These are phyloP conservation scores for Gloeopeniophorella convolvens DNA, from an alignment of 768 basidiomycete genomes.

Conservation along the genomic window DNA sequence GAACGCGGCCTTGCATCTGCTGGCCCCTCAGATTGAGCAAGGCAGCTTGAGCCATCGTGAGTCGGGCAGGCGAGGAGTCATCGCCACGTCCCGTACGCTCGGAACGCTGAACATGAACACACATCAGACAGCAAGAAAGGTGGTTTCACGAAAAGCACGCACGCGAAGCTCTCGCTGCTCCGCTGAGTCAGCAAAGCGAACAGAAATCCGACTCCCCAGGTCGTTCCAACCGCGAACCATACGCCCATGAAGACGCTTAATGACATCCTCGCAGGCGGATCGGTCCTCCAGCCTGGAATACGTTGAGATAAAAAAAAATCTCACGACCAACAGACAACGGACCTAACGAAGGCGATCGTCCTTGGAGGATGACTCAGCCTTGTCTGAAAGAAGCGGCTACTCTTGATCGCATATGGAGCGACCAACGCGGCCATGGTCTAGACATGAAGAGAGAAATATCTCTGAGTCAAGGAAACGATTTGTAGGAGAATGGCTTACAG, in stretches of 20 bases:
- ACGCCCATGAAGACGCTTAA: constrained; percentile 71
- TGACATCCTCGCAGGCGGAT: constrained; percentile 64
- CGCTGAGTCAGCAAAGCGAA: constrained; percentile 70
- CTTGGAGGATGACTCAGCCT: constrained; percentile 68
- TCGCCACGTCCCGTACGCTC: constrained; percentile 57
- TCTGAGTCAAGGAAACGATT: background rate
- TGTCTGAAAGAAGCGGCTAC: constrained; percentile 75
- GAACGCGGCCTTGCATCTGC: constrained; percentile 33
- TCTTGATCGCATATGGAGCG: constrained; percentile 64
- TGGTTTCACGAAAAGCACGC: constrained; percentile 24
- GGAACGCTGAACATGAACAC: constrained; percentile 38
- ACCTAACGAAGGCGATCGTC: constrained; percentile 81
- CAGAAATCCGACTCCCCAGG: constrained; percentile 67
- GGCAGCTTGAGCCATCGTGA: constrained; percentile 76
- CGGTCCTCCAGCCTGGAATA: constrained; percentile 59
- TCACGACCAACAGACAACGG: constrained; percentile 20
- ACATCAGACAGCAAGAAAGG: constrained; percentile 7
- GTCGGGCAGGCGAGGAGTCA: constrained; percentile 53
- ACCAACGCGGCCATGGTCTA: constrained; percentile 62
- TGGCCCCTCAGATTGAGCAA: constrained; percentile 70
- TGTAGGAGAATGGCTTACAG: constrained; percentile 32
- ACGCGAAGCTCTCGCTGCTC: constrained; percentile 76
- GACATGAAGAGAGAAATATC: background rate
- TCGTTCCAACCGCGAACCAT: constrained; percentile 80
- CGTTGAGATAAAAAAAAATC: background rate